A percentile compares a stretch with the other conserved stretches of the same genome.
Evolutionary conservation across 1,139 yeast genomes (phyloP).

Genomic region (Debaryomyces psychrophilus): DNA sequence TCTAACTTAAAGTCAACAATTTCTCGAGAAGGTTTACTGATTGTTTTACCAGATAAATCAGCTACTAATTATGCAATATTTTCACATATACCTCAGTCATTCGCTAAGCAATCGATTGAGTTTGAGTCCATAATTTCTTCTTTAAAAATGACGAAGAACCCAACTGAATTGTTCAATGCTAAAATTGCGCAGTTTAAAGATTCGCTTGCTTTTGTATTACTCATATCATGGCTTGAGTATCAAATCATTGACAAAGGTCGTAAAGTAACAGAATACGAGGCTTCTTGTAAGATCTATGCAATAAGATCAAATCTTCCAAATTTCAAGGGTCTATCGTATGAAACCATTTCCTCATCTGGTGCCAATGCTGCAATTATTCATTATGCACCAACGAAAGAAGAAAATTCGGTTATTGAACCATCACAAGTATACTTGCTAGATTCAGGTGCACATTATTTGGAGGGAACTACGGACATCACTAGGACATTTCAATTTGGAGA

Average conservation of each 20-base stretch:
- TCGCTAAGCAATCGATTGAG: constrained; percentile 27
- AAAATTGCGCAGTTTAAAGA: constrained; percentile 49
- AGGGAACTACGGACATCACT: constrained; percentile 54
- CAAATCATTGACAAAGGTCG: constrained; percentile 31
- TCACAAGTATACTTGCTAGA: constrained; percentile 48
- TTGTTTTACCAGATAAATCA: constrained; percentile 38
- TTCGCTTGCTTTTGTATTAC: constrained; percentile 44
- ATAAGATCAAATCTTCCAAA: constrained; percentile 47
- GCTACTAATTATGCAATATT: constrained; percentile 39
- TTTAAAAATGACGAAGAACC: constrained; percentile 41
- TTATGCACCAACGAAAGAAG: constrained; percentile 53
- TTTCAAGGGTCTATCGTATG: constrained; percentile 56
- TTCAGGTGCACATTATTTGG: constrained; percentile 59
- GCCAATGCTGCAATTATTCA: constrained; percentile 59
- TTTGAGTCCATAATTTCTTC: constrained; percentile 40
- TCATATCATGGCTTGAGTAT: constrained; percentile 47
- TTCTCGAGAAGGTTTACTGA: constrained; percentile 18
- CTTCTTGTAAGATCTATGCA: constrained; percentile 44
- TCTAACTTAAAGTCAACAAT: constrained; percentile 25
- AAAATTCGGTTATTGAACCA: constrained; percentile 45
- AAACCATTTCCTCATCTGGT: constrained; percentile 57
- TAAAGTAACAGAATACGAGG: constrained; percentile 42
- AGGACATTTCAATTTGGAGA: constrained; percentile 51
- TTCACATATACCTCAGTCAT: constrained; percentile 33
- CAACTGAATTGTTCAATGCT: constrained; percentile 41